Conservation (phyloP, 2,329 filamentous ascomycete genomes). For the Coleophoma eucalyptorum region DNA sequence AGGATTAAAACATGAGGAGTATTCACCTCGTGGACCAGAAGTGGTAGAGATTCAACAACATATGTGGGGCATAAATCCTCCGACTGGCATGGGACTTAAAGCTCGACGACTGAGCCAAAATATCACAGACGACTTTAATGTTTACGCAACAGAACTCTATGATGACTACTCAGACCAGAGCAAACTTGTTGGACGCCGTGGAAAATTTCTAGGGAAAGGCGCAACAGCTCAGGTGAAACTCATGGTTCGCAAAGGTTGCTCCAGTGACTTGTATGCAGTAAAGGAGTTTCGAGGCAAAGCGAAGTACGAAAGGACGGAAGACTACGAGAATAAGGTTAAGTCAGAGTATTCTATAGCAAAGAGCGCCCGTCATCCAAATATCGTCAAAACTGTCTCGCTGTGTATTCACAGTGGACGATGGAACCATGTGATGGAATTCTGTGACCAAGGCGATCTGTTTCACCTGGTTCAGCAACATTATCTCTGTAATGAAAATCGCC, state of each 20-base stretch:
- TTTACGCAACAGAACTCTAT: constrained; percentile 65
- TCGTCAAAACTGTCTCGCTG: constrained; percentile 74
- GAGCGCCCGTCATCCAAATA: constrained; percentile 80
- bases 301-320: constrained; percentile 62
- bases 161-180: constrained; percentile 68
- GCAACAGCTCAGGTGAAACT: constrained; percentile 79
- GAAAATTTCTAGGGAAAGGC: constrained; percentile 76
- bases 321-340: constrained; percentile 87
- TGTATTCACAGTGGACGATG: constrained; percentile 72
- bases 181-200: constrained; percentile 67
- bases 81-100: constrained; percentile 71
- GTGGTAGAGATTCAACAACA: constrained; percentile 28
- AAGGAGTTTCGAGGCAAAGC: constrained; percentile 82
- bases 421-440: constrained; percentile 95
- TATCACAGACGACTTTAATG: constrained; percentile 69
- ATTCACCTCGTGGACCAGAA: constrained; percentile 20
- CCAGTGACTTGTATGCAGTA: constrained; percentile 70
- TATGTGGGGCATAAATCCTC: constrained; percentile 59
- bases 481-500: constrained; percentile 52
- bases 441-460: constrained; percentile 77
- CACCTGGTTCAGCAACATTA: constrained; percentile 70
- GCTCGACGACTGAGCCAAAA: constrained; percentile 73
- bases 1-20: constrained; percentile 13
- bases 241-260: constrained; percentile 65
- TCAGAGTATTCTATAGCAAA: constrained; percentile 87